A percentile compares a stretch with the other conserved stretches of the same genome.
phyloP scores from a whole-genome alignment of 148 eudicot genomes.

The Cornus florida region DNA sequence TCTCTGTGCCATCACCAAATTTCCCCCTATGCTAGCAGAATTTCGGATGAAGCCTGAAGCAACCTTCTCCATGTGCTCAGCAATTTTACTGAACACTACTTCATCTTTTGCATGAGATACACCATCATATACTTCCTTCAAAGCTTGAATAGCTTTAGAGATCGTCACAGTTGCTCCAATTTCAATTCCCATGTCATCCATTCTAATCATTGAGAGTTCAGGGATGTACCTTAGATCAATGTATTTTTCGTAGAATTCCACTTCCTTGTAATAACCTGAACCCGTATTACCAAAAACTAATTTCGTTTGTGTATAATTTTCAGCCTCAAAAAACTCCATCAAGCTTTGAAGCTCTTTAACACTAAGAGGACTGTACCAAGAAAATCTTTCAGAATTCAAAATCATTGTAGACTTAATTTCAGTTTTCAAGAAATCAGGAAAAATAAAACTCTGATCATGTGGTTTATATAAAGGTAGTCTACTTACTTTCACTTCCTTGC shows the following conservation, averaged over 20 bases:
- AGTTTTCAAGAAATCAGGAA: slow-evolving; percentile 67
- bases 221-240: slow-evolving; percentile 71
- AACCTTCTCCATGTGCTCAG: slow-evolving; percentile 77
- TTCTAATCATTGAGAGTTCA: slow-evolving; percentile 58
- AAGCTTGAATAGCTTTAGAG: slow-evolving; percentile 54
- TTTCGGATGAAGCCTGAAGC: slow-evolving; percentile 71
- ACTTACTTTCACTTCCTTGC: slow-evolving; percentile 43
- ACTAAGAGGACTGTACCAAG: slow-evolving; percentile 71
- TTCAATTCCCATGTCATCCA: slow-evolving; percentile 45
- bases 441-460: slow-evolving; percentile 35
- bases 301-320: slow-evolving; percentile 35
- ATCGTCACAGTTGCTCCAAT: slow-evolving; percentile 86
- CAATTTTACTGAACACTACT: slow-evolving; percentile 48
- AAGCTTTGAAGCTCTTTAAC: slow-evolving; percentile 58
- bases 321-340: slow-evolving; percentile 30
- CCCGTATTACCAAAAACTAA: slow-evolving; percentile 86
- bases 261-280: slow-evolving; percentile 79
- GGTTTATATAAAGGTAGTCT: slow-evolving; percentile 57
- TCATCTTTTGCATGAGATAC: slow-evolving; percentile 11
- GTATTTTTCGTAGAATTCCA: slow-evolving; percentile 46
- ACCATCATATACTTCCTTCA: slow-evolving; percentile 38
- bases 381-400: slow-evolving; percentile 44
- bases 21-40: slow-evolving; percentile 92
- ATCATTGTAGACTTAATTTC: slow-evolving; percentile 33
- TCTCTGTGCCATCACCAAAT: slow-evolving; percentile 89